Percentiles rank a stretch among this genome's conserved stretches.
phyloP scores from a whole-genome alignment of 202 grass and related monocot species.

The Setaria viridis region DNA sequence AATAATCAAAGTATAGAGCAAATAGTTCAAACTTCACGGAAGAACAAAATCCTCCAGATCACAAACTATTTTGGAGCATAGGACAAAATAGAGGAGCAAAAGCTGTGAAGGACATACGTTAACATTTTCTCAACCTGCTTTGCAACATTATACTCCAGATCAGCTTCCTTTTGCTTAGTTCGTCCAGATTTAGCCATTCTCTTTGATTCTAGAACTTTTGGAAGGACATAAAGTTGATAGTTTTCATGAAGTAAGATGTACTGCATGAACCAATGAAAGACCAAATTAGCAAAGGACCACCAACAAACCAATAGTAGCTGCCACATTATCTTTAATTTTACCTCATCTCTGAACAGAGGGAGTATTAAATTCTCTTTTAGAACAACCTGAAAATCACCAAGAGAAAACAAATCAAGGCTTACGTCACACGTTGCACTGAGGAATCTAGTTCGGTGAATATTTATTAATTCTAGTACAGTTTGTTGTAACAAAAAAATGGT shows the following conservation, averaged over 20 bases:
- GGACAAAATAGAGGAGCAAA: conserved; percentile 23
- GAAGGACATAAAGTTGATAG: conserved; percentile 91
- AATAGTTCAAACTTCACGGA: conserved; percentile 15
- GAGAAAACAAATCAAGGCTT: conserved; percentile 14
- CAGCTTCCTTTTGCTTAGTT: conserved; percentile 97
- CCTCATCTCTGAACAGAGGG: conserved; percentile 97
- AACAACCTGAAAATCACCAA: conserved; percentile 77
- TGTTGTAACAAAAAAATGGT: not conserved
- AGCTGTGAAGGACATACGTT: conserved; percentile 62
- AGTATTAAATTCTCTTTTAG: conserved; percentile 94
- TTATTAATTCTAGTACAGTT: conserved; percentile 14
- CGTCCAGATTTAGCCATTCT: conserved; percentile 97
- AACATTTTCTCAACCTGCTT: conserved; percentile 99
- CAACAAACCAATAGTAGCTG: conserved; percentile 35
- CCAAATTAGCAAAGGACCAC: conserved; percentile 44
- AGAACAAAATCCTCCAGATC: conserved; percentile 34
- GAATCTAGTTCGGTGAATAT: conserved; percentile 18
- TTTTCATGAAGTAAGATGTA: conserved; percentile 95
- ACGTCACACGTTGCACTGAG: not conserved
- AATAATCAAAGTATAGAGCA: conserved; percentile 19
- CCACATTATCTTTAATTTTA: conserved; percentile 46
- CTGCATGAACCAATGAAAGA: conserved; percentile 52
- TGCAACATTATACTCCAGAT: conserved; percentile 98
- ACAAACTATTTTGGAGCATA: conserved; percentile 31
- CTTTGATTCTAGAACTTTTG: conserved; percentile 96